phyloP scores from a whole-genome alignment of 176 grass and related monocot genomes.

The Phoenix roebelenii region DNA sequence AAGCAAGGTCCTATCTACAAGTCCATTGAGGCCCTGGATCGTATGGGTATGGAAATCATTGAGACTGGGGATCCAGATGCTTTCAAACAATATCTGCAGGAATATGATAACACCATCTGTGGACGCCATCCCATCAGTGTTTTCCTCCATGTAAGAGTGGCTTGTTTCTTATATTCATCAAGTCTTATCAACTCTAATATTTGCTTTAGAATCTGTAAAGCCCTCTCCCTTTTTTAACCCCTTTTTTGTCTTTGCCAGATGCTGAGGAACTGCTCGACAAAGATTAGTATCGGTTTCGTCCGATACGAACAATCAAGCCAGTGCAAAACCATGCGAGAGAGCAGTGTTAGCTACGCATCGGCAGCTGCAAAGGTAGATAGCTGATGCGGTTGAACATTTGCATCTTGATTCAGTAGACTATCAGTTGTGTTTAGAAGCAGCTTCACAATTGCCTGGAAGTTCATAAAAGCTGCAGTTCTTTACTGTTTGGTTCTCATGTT shows the following conservation, averaged over 20 bases:
- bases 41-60: constrained; percentile 90
- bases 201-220: no score
- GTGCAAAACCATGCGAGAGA: constrained; percentile 65
- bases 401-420: no score
- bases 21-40: constrained; percentile 86
- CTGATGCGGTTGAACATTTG: constrained; percentile 9
- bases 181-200: no score
- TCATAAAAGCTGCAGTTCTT: no score
- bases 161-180: neutral
- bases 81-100: constrained; percentile 58
- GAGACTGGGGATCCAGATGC: constrained; percentile 63
- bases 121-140: constrained; percentile 92
- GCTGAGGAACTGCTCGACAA: constrained; percentile 49
- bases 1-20: constrained; percentile 71
- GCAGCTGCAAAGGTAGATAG: constrained; percentile 53
- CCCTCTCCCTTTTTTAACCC: neutral
- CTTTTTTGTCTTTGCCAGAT: constrained; percentile 27
- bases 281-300: constrained; percentile 74
- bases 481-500: no score
- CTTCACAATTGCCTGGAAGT: no score
- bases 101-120: constrained; percentile 84
- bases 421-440: no score
- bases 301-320: constrained; percentile 91
- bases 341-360: constrained; percentile 83
- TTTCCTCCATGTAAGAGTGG: constrained; percentile 69